Conservation (phyloP, 495 filamentous ascomycete genomes). For the Trypethelium eluteriae region DNA sequence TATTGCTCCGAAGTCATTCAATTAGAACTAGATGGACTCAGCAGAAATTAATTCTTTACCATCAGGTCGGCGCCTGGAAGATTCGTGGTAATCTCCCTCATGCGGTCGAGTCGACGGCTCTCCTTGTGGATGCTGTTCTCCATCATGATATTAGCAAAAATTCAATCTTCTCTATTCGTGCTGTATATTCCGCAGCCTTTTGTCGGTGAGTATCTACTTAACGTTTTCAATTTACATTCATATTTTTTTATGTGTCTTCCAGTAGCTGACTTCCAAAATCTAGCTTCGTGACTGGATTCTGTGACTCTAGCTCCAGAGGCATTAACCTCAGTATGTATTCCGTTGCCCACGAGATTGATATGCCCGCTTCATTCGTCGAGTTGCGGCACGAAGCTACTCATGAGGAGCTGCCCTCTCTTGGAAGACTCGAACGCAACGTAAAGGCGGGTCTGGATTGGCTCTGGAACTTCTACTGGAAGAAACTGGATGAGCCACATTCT, state of each 20-base stretch:
- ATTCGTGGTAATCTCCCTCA: conserved; percentile 69
- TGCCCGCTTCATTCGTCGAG: conserved; percentile 82
- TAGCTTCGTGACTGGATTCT: conserved; percentile 84
- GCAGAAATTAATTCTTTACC: not conserved
- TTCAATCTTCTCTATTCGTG: conserved; percentile 48
- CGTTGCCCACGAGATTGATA: conserved; percentile 62
- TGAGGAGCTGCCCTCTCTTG: conserved; percentile 69
- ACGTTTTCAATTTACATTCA: too few species aligned
- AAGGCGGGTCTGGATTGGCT: conserved; percentile 71
- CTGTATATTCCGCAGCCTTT: conserved; percentile 53
- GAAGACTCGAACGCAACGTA: conserved; percentile 57
- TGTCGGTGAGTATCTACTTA: conserved; percentile 42
- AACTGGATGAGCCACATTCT: conserved; percentile 31
- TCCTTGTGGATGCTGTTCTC: conserved; percentile 65
- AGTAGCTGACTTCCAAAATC: not conserved
- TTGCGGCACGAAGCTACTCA: conserved; percentile 85
- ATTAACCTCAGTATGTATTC: conserved; percentile 60
- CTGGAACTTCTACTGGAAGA: conserved; percentile 77
- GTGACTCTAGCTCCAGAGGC: conserved; percentile 52
- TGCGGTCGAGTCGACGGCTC: conserved; percentile 71
- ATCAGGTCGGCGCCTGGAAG: conserved; percentile 42
- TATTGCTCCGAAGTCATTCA: not conserved
- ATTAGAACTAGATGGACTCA: not conserved
- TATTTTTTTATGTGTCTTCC: too few species aligned
- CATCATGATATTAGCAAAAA: conserved; percentile 51